Evolutionary conservation across 768 basidiomycete genomes (phyloP), one percentile per base, ranked within the genome.

Genomic region (Pilatotrama ljubarskyi): DNA sequence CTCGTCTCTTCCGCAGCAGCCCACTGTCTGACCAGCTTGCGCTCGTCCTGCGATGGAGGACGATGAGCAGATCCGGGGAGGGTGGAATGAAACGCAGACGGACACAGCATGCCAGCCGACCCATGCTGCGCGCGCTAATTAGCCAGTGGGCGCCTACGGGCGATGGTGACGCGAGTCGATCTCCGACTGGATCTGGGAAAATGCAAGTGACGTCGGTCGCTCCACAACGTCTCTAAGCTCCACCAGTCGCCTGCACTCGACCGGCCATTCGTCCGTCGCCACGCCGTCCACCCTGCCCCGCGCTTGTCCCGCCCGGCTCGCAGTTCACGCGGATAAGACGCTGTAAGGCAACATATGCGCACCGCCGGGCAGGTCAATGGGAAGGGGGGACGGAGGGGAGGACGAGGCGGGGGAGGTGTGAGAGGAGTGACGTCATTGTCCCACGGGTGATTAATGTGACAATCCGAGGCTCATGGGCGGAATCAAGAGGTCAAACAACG

Each of bases 391-490:
- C 10, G 36, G 42, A 26, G 18, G 18, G 20, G 43, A 51, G 41
- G 48, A 24, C 1, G 42, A 18, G 22, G 13, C 22, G 49, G 18
- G 50, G 18, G 59, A 25, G 36, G 29, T 50, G 61, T 49, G 61
- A 38, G 48, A 50, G 50, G 11, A 14, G 22, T 63, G 61, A 63
- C 61, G 61, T 63, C 61, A 63, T 25, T 29, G 46, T 58, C 61
- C 13, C 61, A 63, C 61, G 61, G 53, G 61, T 58, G 52, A 63
- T 63, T 63, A 55, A 62, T 62, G 61, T 55, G 61, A 58, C 56
- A 58, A 49, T 48, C 38, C 59, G 51, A 47, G 60, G 60, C 42
- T 20, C 24, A 29, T 38, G 47, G 24, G 38, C 47, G 41, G 40
- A 50, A 60, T 60, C 41, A 55, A 46, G 55, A 53, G 59, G 22